These are phyloP conservation scores for Alternaria consortialis DNA, from an alignment of 2,329 filamentous ascomycete genomes.

Conservation along the genomic window DNA sequence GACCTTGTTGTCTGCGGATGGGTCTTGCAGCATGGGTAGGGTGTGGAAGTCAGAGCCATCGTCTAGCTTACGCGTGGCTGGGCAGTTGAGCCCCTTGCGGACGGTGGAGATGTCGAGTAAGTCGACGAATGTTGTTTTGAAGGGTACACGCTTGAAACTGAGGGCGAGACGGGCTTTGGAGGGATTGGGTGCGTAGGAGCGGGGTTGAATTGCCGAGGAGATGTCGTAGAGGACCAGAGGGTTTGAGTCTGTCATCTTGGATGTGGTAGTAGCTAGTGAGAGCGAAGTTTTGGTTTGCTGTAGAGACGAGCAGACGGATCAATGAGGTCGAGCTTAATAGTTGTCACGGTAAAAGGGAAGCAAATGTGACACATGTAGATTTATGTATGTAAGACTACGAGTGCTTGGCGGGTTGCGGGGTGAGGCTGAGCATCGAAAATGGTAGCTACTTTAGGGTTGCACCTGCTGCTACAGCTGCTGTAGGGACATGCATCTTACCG, in stretches of 20 bases:
- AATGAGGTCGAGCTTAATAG: background rate
- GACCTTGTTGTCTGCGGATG: constrained; percentile 45
- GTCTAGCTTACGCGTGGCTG: constrained; percentile 62
- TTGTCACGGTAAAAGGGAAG: background rate
- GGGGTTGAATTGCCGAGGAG: constrained; percentile 49
- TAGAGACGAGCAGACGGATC: background rate
- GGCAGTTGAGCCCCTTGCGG: constrained; percentile 58
- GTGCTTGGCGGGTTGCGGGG: constrained; percentile 1
- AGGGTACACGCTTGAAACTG: constrained; percentile 60
- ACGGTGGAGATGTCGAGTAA: constrained; percentile 59
- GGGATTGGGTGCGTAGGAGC: constrained; percentile 60
- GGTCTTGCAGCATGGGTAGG: constrained; percentile 65
- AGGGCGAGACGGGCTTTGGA: constrained; percentile 62
- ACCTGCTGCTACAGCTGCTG: background rate
- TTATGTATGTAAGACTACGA: background rate
- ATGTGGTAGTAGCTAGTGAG: background rate
- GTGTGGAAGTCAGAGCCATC: constrained; percentile 69
- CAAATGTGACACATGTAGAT: background rate
- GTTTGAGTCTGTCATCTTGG: constrained; percentile 34
- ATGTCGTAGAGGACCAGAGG: constrained; percentile 61
- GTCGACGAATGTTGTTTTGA: constrained; percentile 62
- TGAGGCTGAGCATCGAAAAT: background rate
- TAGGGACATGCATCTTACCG: background rate
- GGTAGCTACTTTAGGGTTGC: background rate
- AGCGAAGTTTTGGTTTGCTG: background rate